Conservation (phyloP, 2,329 filamentous ascomycete species). For the Penicillium psychrosexuale region DNA sequence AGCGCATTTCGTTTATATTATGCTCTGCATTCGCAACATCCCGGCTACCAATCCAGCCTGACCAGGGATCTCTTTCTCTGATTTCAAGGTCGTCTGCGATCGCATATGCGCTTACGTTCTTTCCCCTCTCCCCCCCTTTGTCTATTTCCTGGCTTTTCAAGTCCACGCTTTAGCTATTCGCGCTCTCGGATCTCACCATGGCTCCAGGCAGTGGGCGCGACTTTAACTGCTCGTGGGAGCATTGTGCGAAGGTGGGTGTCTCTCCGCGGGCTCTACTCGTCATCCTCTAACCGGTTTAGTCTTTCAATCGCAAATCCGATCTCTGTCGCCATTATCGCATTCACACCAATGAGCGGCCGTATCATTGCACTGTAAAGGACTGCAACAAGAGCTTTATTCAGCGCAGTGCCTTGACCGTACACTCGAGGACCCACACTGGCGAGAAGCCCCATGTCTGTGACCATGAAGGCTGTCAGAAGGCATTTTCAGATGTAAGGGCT, state of each 20-base stretch:
- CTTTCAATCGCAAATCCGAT: slow-evolving; percentile 50
- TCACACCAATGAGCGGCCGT: slow-evolving; percentile 50
- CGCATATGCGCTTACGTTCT: slow-evolving; percentile 13
- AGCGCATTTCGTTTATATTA: slow-evolving; percentile 14
- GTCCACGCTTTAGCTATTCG: background rate
- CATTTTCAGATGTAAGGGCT: slow-evolving; percentile 43
- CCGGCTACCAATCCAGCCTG: slow-evolving; percentile 18
- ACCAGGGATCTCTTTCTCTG: slow-evolving; percentile 14
- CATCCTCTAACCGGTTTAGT: slow-evolving; percentile 27
- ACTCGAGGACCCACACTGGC: slow-evolving; percentile 45
- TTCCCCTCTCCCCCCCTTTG: slow-evolving; percentile 3
- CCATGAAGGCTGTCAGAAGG: slow-evolving; percentile 43
- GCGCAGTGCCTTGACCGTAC: slow-evolving; percentile 48
- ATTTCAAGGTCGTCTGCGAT: slow-evolving; percentile 6
- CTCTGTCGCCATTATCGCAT: slow-evolving; percentile 48
- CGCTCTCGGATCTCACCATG: slow-evolving; percentile 25
- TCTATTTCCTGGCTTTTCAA: background rate
- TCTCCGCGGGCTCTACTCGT: background rate
- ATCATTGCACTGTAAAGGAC: slow-evolving; percentile 44
- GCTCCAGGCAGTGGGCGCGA: slow-evolving; percentile 42
- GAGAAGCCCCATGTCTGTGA: slow-evolving; percentile 47
- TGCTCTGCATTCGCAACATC: slow-evolving; percentile 18
- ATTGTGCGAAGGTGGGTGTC: slow-evolving; percentile 42
- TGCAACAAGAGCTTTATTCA: slow-evolving; percentile 51
- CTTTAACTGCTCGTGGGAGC: slow-evolving; percentile 45